phyloP scores from a whole-genome alignment of 2,329 filamentous ascomycete genomes.

The Dryadomyces quercus-mongolicae region DNA sequence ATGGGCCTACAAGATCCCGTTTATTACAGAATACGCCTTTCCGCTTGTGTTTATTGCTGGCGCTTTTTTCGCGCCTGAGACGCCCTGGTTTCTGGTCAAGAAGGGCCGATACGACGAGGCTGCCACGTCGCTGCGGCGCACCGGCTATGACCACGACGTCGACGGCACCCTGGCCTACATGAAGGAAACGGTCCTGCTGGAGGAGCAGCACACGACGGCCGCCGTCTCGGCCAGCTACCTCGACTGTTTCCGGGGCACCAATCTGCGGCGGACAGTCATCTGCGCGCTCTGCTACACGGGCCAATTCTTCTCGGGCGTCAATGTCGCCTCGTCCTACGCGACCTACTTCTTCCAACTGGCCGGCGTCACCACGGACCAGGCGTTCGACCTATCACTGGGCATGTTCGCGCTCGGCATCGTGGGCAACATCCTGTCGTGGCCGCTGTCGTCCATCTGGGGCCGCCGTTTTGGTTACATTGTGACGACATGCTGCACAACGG shows the following conservation, averaged over 20 bases:
- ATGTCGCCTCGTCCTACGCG: constrained; percentile 24
- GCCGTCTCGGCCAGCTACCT: constrained; percentile 33
- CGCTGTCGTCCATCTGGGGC: constrained; percentile 23
- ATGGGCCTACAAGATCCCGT: constrained; percentile 20
- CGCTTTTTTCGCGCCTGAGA: constrained; percentile 12
- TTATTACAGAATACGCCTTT: constrained; percentile 16
- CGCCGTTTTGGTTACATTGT: constrained; percentile 23
- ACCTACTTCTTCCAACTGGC: constrained; percentile 31
- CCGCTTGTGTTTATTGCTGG: constrained; percentile 10
- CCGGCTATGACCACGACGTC: constrained; percentile 20
- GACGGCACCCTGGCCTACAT: constrained; percentile 10
- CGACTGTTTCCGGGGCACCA: constrained; percentile 37
- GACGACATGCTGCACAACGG: constrained; percentile 19
- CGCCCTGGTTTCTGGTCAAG: constrained; percentile 19
- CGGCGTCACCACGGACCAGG: constrained; percentile 22
- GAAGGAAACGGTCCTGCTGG: constrained; percentile 21
- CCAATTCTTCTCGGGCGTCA: constrained; percentile 15
- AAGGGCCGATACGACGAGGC: constrained; percentile 27
- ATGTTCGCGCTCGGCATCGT: constrained; percentile 25
- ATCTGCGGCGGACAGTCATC: constrained; percentile 39
- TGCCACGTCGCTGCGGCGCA: constrained; percentile 21
- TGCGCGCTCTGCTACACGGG: constrained; percentile 22
- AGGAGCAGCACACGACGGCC: constrained; percentile 23
- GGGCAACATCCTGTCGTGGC: constrained; percentile 23
- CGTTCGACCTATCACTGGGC: constrained; percentile 16